Percentiles rank a stretch among this genome's conserved stretches.
Conservation (phyloP, 805 yeast species). For the Yamadazyma sp. region DNA sequence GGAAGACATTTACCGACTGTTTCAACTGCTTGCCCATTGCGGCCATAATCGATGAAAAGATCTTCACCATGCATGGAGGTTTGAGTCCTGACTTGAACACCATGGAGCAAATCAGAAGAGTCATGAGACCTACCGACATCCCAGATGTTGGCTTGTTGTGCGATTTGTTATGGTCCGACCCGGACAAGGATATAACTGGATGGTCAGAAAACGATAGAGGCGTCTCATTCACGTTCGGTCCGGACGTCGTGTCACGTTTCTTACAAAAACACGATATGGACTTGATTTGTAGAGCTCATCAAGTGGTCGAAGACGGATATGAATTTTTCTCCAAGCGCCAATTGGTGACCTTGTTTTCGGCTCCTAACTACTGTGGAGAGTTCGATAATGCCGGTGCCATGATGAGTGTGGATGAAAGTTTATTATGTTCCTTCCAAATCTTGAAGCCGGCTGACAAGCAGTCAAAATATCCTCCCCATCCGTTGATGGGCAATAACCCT, state of each 20-base stretch:
- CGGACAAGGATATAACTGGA: slow-evolving; percentile 96
- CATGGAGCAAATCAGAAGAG: slow-evolving; percentile 98
- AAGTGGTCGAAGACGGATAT: slow-evolving; percentile 98
- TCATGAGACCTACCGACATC: slow-evolving; percentile 98
- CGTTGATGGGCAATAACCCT: slow-evolving; percentile 37
- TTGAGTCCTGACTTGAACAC: slow-evolving; percentile 94
- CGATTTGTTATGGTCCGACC: slow-evolving; percentile 97
- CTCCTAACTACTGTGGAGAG: slow-evolving; percentile 99
- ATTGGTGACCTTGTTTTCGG: slow-evolving; percentile 90
- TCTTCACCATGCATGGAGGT: slow-evolving; percentile 99
- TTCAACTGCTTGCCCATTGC: slow-evolving; percentile 98
- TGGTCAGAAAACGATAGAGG: slow-evolving; percentile 99
- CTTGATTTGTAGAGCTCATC: slow-evolving; percentile 97
- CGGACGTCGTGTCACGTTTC: slow-evolving; percentile 95
- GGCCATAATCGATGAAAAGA: slow-evolving; percentile 96
- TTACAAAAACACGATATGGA: slow-evolving; percentile 98
- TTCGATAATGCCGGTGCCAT: slow-evolving; percentile 99
- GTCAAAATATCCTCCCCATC: slow-evolving; percentile 56
- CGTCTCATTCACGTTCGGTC: slow-evolving; percentile 99
- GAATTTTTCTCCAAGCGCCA: slow-evolving; percentile 96
- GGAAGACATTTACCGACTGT: slow-evolving; percentile 99
- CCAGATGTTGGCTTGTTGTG: slow-evolving; percentile 97
- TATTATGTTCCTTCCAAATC: slow-evolving; percentile 93
- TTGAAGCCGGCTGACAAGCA: slow-evolving; percentile 98
- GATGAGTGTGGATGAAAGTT: slow-evolving; percentile 98